Conservation (phyloP, 352 stramenopile species). For the Phytopythium cucurbitacearum region DNA sequence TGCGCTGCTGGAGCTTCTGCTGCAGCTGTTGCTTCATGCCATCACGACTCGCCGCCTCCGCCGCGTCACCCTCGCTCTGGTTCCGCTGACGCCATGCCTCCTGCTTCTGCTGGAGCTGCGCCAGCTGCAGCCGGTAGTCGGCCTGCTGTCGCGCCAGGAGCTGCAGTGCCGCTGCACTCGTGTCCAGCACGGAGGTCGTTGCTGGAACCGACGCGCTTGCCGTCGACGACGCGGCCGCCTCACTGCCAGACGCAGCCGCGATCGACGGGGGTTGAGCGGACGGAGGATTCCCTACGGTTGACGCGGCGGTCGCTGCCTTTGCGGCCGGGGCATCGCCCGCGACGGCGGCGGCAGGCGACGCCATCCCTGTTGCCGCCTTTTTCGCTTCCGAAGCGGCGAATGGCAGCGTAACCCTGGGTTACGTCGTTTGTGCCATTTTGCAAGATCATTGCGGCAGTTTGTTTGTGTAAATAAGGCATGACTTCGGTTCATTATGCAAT, state of each 20-base stretch:
- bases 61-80: slow-evolving; percentile 11
- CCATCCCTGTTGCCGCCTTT: no score
- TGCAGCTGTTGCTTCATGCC: slow-evolving; percentile 31
- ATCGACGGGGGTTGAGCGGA: no score
- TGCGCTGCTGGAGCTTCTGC: slow-evolving; percentile 25
- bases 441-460: no score
- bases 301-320: no score
- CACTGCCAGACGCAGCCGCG: neutral
- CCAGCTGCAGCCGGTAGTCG: slow-evolving; percentile 32
- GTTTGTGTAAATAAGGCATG: no score
- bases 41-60: slow-evolving; percentile 6
- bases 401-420: no score
- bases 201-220: neutral
- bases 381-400: no score
- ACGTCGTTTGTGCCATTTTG: no score
- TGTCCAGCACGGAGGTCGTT: slow-evolving; percentile 1
- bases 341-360: no score
- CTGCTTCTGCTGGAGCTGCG: slow-evolving; percentile 19
- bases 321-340: no score
- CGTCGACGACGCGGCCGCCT: neutral
- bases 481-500: no score
- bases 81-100: slow-evolving; percentile 31
- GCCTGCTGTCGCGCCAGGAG: slow-evolving; percentile 31
- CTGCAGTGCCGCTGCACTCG: slow-evolving; percentile 14
- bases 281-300: no score